Percentiles rank a stretch among this genome's conserved stretches.
Conservation (phyloP, 768 basidiomycete genomes). For the Mycena leptocephala region DNA sequence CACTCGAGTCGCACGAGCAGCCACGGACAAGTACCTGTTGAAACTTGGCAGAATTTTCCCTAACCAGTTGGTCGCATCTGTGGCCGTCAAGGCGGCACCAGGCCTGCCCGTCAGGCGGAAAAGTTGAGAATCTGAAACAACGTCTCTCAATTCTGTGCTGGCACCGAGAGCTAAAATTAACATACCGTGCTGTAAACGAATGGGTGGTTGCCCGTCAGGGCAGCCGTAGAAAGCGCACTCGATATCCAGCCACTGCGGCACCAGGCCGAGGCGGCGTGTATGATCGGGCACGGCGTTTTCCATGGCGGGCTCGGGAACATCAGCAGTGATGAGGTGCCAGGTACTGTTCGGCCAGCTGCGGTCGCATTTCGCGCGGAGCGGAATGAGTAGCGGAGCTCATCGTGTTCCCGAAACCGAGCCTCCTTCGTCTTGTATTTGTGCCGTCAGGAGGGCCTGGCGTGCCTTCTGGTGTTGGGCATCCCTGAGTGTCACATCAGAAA, state of each 20-base stretch:
- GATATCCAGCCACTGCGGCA: conserved; percentile 58
- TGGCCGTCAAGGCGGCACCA: not conserved
- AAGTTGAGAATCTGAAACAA: conserved; percentile 31
- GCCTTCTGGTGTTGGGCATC: conserved; percentile 33
- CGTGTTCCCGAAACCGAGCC: conserved; percentile 49
- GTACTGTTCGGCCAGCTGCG: conserved; percentile 42
- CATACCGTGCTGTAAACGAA: conserved; percentile 51
- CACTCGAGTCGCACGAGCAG: not conserved
- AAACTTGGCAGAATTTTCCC: conserved; percentile 42
- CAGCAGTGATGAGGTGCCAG: conserved; percentile 54
- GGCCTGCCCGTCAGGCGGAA: conserved; percentile 35
- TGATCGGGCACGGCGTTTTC: not conserved
- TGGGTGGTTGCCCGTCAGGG: conserved; percentile 41
- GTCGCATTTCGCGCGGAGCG: conserved; percentile 52
- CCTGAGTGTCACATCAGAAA: not conserved
- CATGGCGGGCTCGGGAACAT: conserved; percentile 36
- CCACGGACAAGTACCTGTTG: conserved; percentile 47
- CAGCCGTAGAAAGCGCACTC: conserved; percentile 35
- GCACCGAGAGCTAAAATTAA: conserved; percentile 41
- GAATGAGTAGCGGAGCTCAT: conserved; percentile 55
- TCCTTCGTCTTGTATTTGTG: conserved; percentile 24
- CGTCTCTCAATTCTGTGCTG: conserved; percentile 10
- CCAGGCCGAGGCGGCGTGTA: conserved; percentile 50
- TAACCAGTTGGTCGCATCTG: conserved; percentile 25
- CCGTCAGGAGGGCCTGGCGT: conserved; percentile 13